Percentiles rank a stretch among this genome's conserved stretches.
Conservation (phyloP, 306 rosid species). For the Dryas octopetala region DNA sequence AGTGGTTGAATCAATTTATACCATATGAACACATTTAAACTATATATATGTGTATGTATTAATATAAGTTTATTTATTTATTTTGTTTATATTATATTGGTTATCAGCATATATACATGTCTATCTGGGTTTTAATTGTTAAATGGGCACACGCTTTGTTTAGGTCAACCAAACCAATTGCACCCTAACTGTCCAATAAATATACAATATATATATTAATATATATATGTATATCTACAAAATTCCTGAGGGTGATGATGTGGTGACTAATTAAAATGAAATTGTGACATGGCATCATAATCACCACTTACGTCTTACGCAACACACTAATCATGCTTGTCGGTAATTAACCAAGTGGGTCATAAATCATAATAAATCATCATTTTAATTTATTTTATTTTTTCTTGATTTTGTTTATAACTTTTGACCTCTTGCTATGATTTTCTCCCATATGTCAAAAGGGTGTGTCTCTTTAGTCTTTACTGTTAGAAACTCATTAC, state of each 20-base stretch:
- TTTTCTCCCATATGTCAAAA: conserved; percentile 9
- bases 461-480: neutral
- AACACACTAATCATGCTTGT: conserved; percentile 20
- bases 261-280: conserved; percentile 23
- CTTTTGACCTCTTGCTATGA: neutral
- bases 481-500: neutral
- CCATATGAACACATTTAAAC: neutral
- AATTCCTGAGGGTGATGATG: conserved; percentile 16
- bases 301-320: conserved; percentile 43
- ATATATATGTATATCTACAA: neutral
- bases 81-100: neutral
- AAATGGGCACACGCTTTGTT: neutral
- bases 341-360: conserved; percentile 20
- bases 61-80: neutral
- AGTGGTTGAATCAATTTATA: neutral
- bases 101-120: neutral
- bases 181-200: conserved; percentile 3
- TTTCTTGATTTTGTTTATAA: neutral
- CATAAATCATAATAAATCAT: conserved; percentile 4
- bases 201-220: neutral
- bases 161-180: conserved; percentile 33
- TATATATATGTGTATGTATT: neutral
- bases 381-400: neutral
- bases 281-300: conserved; percentile 28
- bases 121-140: neutral